Evolutionary conservation across 345 rosid genomes (phyloP).

Genomic region (Capsella bursapastoris): DNA sequence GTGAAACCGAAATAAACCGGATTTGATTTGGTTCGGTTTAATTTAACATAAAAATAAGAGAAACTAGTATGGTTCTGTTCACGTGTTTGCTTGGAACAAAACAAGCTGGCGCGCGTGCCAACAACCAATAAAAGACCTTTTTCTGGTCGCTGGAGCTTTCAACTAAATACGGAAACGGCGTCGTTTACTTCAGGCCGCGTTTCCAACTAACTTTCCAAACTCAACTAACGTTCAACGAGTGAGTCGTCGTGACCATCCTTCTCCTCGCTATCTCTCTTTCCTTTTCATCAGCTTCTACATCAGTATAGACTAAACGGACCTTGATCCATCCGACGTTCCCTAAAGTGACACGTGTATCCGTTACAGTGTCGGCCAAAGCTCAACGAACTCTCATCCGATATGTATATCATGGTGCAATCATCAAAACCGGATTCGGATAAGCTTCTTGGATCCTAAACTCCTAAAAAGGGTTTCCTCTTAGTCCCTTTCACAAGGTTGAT

Average conservation of each 20-base stretch:
- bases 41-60: background rate
- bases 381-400: constrained; percentile 38
- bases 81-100: constrained; percentile 28
- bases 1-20: background rate
- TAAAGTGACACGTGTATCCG: constrained; percentile 36
- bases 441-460: constrained; percentile 16
- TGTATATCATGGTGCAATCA: constrained; percentile 1
- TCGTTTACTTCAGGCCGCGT: constrained; percentile 1
- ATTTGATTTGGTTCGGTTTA: constrained; percentile 8
- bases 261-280: constrained; percentile 24
- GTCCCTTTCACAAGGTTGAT: constrained; percentile 7
- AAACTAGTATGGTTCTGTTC: constrained; percentile 6
- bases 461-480: background rate
- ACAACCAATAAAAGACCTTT: constrained; percentile 15
- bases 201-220: constrained; percentile 37
- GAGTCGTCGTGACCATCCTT: background rate
- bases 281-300: constrained; percentile 35
- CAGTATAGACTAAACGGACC: constrained; percentile 38
- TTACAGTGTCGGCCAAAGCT: constrained; percentile 29
- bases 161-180: constrained; percentile 26
- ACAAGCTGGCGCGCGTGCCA: constrained; percentile 35
- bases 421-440: constrained; percentile 1
- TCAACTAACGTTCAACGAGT: constrained; percentile 46
- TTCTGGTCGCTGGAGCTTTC: constrained; percentile 8
- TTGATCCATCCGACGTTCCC: constrained; percentile 38